Percentiles rank a stretch among this genome's conserved stretches.
phyloP scores from a whole-genome alignment of 805 yeast species.

The Clavispora carvajalis region DNA sequence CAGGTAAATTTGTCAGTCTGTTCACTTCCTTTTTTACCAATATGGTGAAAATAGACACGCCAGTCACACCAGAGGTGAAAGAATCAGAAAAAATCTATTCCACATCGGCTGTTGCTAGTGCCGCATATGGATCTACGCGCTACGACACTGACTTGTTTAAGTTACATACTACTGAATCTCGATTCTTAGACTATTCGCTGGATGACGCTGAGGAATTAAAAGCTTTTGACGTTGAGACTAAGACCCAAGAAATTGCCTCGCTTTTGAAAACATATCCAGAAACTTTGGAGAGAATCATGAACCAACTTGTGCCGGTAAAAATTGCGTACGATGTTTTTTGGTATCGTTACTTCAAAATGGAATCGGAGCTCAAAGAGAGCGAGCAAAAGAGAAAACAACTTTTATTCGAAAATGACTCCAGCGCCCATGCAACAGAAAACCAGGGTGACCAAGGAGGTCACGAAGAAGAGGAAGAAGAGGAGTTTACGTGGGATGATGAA shows the following conservation, averaged over 20 bases:
- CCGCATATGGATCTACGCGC: constrained; percentile 33
- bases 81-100: constrained; percentile 18
- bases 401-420: constrained; percentile 30
- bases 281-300: constrained; percentile 51
- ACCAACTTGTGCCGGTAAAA: constrained; percentile 60
- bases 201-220: constrained; percentile 11
- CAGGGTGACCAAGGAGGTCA: constrained; percentile 50
- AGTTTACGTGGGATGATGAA: constrained; percentile 47
- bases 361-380: constrained; percentile 48
- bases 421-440: constrained; percentile 25
- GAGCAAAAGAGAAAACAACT: constrained; percentile 65
- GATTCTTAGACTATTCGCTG: constrained; percentile 13
- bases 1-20: constrained; percentile 54
- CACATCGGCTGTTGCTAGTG: constrained; percentile 13
- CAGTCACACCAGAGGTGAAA: constrained; percentile 8
- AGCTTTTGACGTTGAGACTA: constrained; percentile 39
- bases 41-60: constrained; percentile 25
- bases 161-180: constrained; percentile 30
- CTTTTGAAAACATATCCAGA: constrained; percentile 43
- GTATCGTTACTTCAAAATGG: constrained; percentile 60
- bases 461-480: constrained; percentile 49
- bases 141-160: constrained; percentile 36
- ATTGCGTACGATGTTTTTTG: constrained; percentile 63
- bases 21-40: constrained; percentile 51
- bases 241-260: constrained; percentile 46